phyloP scores from a whole-genome alignment of 257 asterid species.

The Petrea volubilis region DNA sequence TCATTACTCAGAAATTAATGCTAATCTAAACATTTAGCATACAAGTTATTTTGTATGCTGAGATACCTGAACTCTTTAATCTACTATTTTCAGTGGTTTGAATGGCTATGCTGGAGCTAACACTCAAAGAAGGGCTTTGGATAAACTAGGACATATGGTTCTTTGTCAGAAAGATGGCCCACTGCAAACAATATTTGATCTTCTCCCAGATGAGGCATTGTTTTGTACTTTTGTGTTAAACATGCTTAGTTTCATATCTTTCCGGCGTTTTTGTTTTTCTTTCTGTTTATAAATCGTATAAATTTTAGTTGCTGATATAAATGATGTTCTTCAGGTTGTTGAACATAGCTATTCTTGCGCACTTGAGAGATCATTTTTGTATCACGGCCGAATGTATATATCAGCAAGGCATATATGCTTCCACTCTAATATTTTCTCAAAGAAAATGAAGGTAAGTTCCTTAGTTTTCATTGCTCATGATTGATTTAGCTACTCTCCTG shows the following conservation, averaged over 20 bases:
- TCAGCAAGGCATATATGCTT: constrained; percentile 92
- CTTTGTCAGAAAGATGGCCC: constrained; percentile 85
- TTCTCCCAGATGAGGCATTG: constrained; percentile 84
- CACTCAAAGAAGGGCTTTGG: constrained; percentile 47
- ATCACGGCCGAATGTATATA: constrained; percentile 90
- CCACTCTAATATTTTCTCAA: constrained; percentile 87
- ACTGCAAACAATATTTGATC: constrained; percentile 81
- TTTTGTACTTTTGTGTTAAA: constrained; percentile 10
- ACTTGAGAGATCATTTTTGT: constrained; percentile 88
- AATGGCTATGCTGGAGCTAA: constrained; percentile 54
- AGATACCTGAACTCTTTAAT: constrained; percentile 8
- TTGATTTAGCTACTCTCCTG: constrained; percentile 4
- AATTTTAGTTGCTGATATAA: constrained; percentile 12
- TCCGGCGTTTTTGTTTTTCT: constrained; percentile 14
- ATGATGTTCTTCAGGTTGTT: constrained; percentile 61
- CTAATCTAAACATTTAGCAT: constrained; percentile 7
- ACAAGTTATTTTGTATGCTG: neutral
- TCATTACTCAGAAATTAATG: constrained; percentile 15
- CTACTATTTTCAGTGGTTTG: constrained; percentile 51
- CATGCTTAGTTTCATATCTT: constrained; percentile 7
- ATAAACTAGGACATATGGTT: constrained; percentile 57
- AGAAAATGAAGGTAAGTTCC: constrained; percentile 82
- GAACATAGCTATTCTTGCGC: constrained; percentile 96
- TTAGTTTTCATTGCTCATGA: neutral
- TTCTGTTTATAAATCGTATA: constrained; percentile 12